A percentile compares a stretch with the other conserved stretches of the same genome.
These are phyloP conservation scores for Scheffersomyces stipitis DNA, from an alignment of 805 yeast species.

Conservation along the genomic window DNA sequence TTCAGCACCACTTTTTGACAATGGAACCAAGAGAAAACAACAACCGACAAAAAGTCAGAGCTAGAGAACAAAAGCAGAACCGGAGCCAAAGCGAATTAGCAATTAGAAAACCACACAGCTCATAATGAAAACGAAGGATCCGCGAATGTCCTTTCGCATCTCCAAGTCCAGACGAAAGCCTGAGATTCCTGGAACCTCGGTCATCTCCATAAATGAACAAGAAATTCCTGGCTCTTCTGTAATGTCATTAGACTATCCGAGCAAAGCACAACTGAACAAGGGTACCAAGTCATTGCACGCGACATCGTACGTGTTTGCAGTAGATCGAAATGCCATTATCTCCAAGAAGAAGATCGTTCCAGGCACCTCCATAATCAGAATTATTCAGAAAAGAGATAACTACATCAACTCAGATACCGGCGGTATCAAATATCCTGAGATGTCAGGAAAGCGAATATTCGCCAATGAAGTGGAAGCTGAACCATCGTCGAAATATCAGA, in stretches of 20 bases:
- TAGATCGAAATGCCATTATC: conserved; percentile 9
- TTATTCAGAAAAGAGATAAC: conserved; percentile 4
- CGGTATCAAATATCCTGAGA: conserved; percentile 4
- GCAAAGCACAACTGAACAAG: conserved; percentile 1
- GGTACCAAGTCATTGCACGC: conserved; percentile 6
- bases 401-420: conserved; percentile 4
- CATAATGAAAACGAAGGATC: too few relatives aligned
- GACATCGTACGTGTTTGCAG: conserved; percentile 9
- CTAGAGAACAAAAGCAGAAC: too few relatives aligned
- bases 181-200: conserved; percentile 11
- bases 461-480: background rate
- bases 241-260: conserved; percentile 1
- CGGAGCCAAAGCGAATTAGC: too few relatives aligned
- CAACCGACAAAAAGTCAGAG: too few relatives aligned
- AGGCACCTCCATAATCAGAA: conserved; percentile 12
- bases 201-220: conserved; percentile 2
- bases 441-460: conserved; percentile 4
- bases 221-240: conserved; percentile 3
- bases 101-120: too few relatives aligned
- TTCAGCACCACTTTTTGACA: background rate
- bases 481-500: background rate
- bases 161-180: conserved; percentile 4
- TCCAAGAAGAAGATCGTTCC: conserved; percentile 10
- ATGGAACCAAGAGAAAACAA: conserved; percentile 2
- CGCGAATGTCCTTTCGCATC: conserved; percentile 1